Conservation (phyloP, 2,329 filamentous ascomycete genomes). For the Ophiostoma perfectum region DNA sequence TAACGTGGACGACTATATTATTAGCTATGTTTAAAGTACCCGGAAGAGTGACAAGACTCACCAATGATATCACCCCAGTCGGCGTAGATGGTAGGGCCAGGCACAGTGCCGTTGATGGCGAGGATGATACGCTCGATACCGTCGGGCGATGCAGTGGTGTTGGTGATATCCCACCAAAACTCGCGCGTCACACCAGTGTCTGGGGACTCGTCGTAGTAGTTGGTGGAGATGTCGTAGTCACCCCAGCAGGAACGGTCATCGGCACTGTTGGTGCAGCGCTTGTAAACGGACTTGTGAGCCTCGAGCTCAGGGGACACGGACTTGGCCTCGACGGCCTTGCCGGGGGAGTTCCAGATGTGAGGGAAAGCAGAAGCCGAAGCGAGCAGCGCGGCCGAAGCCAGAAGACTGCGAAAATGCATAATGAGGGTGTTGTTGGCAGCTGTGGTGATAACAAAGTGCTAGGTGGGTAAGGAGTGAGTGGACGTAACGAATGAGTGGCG, state of each 20-base stretch:
- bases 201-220: slow-evolving; percentile 37
- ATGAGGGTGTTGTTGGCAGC: background rate
- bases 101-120: slow-evolving; percentile 60
- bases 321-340: background rate
- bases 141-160: slow-evolving; percentile 44
- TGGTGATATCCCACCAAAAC: slow-evolving; percentile 15
- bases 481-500: background rate
- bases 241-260: slow-evolving; percentile 24
- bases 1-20: slow-evolving; percentile 41
- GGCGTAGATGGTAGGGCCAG: slow-evolving; percentile 60
- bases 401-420: slow-evolving; percentile 14
- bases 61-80: slow-evolving; percentile 46
- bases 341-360: background rate
- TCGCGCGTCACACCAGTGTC: slow-evolving; percentile 47
- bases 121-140: slow-evolving; percentile 52
- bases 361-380: slow-evolving; percentile 15
- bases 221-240: slow-evolving; percentile 25
- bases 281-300: background rate
- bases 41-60: background rate
- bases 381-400: slow-evolving; percentile 17
- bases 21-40: slow-evolving; percentile 33
- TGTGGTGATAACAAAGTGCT: background rate
- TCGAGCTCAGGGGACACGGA: background rate
- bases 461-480: background rate
- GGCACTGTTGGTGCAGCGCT: slow-evolving; percentile 13